These are phyloP conservation scores for Fonsecaea pedrosoi DNA, from an alignment of 2,329 filamentous ascomycete species.

Conservation along the genomic window DNA sequence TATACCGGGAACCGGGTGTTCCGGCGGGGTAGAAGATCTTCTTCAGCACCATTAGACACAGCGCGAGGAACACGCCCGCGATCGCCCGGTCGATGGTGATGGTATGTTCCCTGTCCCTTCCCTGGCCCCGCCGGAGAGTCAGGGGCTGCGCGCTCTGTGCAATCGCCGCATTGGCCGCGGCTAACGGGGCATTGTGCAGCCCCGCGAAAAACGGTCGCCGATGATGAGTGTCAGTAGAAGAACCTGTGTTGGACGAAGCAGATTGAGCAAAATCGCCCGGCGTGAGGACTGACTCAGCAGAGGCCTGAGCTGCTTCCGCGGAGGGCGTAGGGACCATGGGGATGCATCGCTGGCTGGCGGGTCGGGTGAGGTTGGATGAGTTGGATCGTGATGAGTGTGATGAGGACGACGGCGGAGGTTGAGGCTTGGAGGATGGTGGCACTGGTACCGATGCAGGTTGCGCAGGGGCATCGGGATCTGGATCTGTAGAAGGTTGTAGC, in stretches of 20 bases:
- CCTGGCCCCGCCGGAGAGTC: constrained; percentile 13
- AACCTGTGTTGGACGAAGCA: constrained; percentile 14
- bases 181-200: constrained; percentile 27
- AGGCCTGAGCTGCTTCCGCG: constrained; percentile 33
- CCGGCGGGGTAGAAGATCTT: constrained; percentile 48
- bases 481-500: neutral
- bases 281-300: constrained; percentile 32
- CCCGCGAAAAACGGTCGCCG: constrained; percentile 48
- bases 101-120: constrained; percentile 19
- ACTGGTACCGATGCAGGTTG: neutral
- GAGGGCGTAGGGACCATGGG: constrained; percentile 32
- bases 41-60: constrained; percentile 71
- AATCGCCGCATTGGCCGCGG: constrained; percentile 31
- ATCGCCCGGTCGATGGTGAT: constrained; percentile 84
- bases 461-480: neutral
- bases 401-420: neutral
- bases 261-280: constrained; percentile 27
- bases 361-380: neutral
- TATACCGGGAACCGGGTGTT: constrained; percentile 3
- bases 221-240: constrained; percentile 44
- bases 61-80: constrained; percentile 70
- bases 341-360: constrained; percentile 42
- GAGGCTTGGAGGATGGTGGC: neutral
- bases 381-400: neutral
- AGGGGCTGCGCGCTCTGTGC: constrained; percentile 18